phyloP scores from a whole-genome alignment of 441 rosid genomes.

The Eutrema salsugineum region DNA sequence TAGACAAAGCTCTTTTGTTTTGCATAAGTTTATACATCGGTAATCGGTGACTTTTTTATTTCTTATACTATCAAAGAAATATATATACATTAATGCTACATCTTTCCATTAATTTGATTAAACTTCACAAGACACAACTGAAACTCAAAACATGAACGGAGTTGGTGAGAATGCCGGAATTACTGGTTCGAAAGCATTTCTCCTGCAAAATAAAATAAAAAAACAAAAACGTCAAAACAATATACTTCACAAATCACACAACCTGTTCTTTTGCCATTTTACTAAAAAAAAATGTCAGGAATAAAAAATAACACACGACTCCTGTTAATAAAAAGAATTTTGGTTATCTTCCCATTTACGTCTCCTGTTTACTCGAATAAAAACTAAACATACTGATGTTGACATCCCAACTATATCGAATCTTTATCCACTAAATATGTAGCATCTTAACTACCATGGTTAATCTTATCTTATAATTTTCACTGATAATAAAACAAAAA shows the following conservation, averaged over 20 bases:
- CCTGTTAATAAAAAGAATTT: too few relatives aligned
- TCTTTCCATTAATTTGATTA: background rate
- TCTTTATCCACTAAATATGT: slow-evolving; percentile 22
- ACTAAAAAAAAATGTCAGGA: too few relatives aligned
- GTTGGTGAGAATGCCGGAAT: slow-evolving; percentile 60
- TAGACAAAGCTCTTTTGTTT: background rate
- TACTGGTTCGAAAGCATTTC: slow-evolving; percentile 19
- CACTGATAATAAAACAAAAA: too few relatives aligned
- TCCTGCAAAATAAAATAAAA: slow-evolving; percentile 33
- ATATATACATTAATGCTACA: slow-evolving; percentile 16
- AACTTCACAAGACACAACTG: background rate
- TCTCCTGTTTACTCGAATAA: slow-evolving; percentile 7
- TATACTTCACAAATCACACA: background rate
- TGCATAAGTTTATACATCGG: background rate
- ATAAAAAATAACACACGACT: too few relatives aligned
- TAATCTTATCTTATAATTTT: background rate
- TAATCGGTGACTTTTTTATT: too few relatives aligned
- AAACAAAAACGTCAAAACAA: background rate
- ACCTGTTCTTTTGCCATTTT: background rate
- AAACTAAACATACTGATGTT: slow-evolving; percentile 4
- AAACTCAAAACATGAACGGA: slow-evolving; percentile 61
- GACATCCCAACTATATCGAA: slow-evolving; percentile 21
- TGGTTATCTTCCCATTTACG: background rate
- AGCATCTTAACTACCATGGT: slow-evolving; percentile 5
- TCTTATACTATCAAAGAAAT: background rate